A percentile compares a stretch with the other conserved stretches of the same genome.
Evolutionary conservation across 192 early-diverging fungal species (phyloP).

Genomic region (Backusella westeae): DNA sequence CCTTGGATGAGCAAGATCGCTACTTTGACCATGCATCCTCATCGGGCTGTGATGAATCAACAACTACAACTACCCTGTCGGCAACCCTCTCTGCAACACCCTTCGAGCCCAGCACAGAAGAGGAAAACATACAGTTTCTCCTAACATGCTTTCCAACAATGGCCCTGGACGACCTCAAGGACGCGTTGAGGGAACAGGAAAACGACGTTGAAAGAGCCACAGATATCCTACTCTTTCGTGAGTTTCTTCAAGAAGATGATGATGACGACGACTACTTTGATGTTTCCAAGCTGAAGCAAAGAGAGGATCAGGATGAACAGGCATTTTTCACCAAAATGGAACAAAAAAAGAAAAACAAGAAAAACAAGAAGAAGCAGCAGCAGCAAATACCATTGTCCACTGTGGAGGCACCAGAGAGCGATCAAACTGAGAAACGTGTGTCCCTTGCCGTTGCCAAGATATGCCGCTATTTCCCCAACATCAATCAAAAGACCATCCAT

Average conservation of each 20-base stretch:
- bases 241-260: constrained; percentile 11
- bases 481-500: background rate
- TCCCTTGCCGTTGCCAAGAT: constrained; percentile 2
- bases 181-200: background rate
- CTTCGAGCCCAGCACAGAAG: background rate
- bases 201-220: constrained; percentile 19
- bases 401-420: no score
- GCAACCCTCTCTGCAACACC: background rate
- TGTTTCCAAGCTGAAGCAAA: background rate
- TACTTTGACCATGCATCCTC: background rate
- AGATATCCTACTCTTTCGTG: constrained; percentile 12
- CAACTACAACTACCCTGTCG: background rate
- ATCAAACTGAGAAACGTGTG: background rate
- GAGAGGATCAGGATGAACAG: background rate
- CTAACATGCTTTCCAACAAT: constrained; percentile 20
- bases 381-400: background rate
- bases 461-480: constrained; percentile 7
- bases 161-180: background rate
- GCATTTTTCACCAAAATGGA: background rate
- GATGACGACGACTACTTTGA: background rate
- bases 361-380: constrained; percentile 4
- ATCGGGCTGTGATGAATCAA: background rate
- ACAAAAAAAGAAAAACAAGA: constrained; percentile 1
- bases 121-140: constrained; percentile 21
- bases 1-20: constrained; percentile 2